These are phyloP conservation scores for Berberis thunbergii DNA, from an alignment of 164 flowering plant species.

Conservation along the genomic window DNA sequence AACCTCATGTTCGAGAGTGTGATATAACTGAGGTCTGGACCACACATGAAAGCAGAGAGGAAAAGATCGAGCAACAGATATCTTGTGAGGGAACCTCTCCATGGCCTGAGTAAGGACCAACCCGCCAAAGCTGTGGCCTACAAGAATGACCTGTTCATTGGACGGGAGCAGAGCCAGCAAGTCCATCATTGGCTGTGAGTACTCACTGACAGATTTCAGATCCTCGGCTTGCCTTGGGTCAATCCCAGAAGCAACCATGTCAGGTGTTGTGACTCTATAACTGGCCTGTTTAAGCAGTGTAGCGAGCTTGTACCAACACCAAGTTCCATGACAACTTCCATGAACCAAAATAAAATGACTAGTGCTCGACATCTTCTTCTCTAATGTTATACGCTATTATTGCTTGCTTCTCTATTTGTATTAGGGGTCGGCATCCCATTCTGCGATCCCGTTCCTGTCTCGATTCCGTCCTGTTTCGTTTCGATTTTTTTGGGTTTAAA, in stretches of 20 bases:
- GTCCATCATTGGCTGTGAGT: slow-evolving; percentile 17
- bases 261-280: slow-evolving; percentile 20
- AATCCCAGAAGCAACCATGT: slow-evolving; percentile 25
- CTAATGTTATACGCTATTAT: no score
- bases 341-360: slow-evolving; percentile 24
- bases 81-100: slow-evolving; percentile 21
- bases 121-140: slow-evolving; percentile 32
- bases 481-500: no score
- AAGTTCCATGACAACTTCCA: slow-evolving; percentile 18
- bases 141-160: slow-evolving; percentile 22
- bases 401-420: no score
- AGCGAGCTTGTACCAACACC: slow-evolving; percentile 6
- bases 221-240: slow-evolving; percentile 11
- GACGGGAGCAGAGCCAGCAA: slow-evolving; percentile 15
- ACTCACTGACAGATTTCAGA: slow-evolving; percentile 10
- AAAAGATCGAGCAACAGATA: slow-evolving; percentile 18
- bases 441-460: no score
- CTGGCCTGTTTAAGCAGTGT: slow-evolving; percentile 14
- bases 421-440: no score
- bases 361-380: no score
- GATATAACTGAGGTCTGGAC: slow-evolving; percentile 7
- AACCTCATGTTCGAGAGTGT: neutral
- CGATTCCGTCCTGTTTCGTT: no score
- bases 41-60: slow-evolving; percentile 23
- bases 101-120: slow-evolving; percentile 13